Evolutionary conservation across 306 rosid species (phyloP), one percentile per base, ranked within the genome.

Genomic region (Fagus crenata): DNA sequence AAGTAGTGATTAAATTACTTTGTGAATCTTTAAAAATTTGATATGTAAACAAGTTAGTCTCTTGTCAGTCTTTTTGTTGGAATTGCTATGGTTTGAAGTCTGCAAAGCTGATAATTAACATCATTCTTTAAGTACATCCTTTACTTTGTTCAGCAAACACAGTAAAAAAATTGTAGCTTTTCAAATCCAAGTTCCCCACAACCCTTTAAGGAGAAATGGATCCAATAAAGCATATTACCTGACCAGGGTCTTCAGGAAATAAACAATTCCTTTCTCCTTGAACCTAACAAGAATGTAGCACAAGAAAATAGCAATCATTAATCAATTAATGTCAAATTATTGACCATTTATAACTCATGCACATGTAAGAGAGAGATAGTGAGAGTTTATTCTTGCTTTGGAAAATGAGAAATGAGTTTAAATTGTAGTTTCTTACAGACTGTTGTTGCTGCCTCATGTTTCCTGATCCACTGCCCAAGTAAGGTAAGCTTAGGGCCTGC

Each of bases 231-330:
- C 83, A 72, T 90, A 22, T 22, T 22, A 96, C 99, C 97, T 96
- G 98, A 78, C 97, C 99, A 28, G 98, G 96, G 83, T 96, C 91
- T 84, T 92, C 97, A 71, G 99, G 98, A 77, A 92, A 89, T 87
- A 91, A 69, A 85, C 96, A 88, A 89, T 86, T 89, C 81, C 86
- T 90, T 84, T 96, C 98, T 55, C 96, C 98, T 59, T 85, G 97
- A 89, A 85, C 96, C 98, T 96, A 89, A 67, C 55, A 82, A 65
- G 60, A 68, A 40, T 64, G 41, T 39, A 17, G 51, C 49, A 67
- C 5, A 67, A 63, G 77, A 81, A 69, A 67, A 75, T 54, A 32
- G 71, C 81, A 81, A 86, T 82, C 87, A 85, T 85, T 71, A 75
- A 82, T 77, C 71, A 84, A 83, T 91, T 70, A 82, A 77, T 84